Evolutionary conservation across 2,329 filamentous ascomycete genomes (phyloP).

Genomic region (Fusarium guadeloupense): DNA sequence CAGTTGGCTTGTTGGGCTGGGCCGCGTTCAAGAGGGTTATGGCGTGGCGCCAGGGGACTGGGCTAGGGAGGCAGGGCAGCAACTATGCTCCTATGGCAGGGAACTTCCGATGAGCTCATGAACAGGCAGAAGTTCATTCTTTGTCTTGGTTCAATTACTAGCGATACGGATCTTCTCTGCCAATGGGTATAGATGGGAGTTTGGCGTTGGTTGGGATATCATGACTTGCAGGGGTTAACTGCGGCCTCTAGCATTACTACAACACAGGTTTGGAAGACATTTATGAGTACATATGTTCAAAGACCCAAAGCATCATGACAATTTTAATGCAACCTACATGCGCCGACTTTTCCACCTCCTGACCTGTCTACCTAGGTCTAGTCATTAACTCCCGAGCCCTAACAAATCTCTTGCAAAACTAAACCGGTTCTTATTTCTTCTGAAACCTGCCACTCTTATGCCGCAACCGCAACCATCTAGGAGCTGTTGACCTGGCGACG

Average conservation of each 20-base stretch:
- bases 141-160: neutral
- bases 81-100: slow-evolving; percentile 46
- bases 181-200: slow-evolving; percentile 9
- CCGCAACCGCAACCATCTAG: slow-evolving; percentile 42
- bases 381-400: slow-evolving; percentile 39
- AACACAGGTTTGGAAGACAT: neutral
- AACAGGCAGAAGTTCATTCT: neutral
- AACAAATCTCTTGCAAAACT: slow-evolving; percentile 8
- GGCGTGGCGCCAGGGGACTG: slow-evolving; percentile 51
- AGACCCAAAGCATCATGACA: slow-evolving; percentile 34
- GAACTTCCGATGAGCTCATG: slow-evolving; percentile 32
- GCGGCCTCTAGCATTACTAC: neutral
- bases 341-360: slow-evolving; percentile 38
- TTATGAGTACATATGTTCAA: slow-evolving; percentile 18
- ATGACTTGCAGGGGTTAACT: slow-evolving; percentile 14
- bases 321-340: slow-evolving; percentile 43
- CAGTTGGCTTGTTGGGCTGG: slow-evolving; percentile 67
- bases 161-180: neutral
- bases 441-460: slow-evolving; percentile 19
- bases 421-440: slow-evolving; percentile 10
- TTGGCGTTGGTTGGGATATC: slow-evolving; percentile 20
- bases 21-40: slow-evolving; percentile 61
- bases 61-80: slow-evolving; percentile 42
- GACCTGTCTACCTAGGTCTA: slow-evolving; percentile 30
- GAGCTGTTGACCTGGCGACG: slow-evolving; percentile 66